Evolutionary conservation across 2,329 filamentous ascomycete species (phyloP).

Genomic region (Emydomyces testavorans): DNA sequence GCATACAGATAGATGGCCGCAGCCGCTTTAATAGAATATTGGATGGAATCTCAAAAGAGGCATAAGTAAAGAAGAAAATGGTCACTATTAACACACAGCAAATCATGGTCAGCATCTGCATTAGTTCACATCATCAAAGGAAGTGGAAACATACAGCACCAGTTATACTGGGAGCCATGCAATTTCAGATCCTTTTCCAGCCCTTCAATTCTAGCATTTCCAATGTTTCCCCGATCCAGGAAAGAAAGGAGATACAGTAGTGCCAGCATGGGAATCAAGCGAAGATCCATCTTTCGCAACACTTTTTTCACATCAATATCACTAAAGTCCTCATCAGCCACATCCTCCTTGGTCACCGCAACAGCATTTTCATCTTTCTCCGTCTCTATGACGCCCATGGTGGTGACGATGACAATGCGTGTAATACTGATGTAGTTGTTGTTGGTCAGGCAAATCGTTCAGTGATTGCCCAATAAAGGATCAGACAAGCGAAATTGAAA

Average conservation of each 20-base stretch:
- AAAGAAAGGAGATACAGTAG: slow-evolving; percentile 31
- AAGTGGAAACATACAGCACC: slow-evolving; percentile 17
- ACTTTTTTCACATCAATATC: slow-evolving; percentile 33
- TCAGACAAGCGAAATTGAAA: too few relatives aligned
- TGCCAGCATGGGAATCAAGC: slow-evolving; percentile 31
- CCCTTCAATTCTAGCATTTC: slow-evolving; percentile 23
- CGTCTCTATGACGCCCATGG: too few relatives aligned
- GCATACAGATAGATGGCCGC: slow-evolving; percentile 21
- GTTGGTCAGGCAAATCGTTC: neutral
- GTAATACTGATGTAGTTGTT: neutral
- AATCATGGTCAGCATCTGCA: slow-evolving; percentile 2
- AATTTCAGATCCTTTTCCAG: slow-evolving; percentile 18
- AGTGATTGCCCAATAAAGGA: too few relatives aligned
- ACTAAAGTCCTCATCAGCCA: slow-evolving; percentile 20
- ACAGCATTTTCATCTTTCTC: slow-evolving; percentile 1
- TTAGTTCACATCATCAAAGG: neutral
- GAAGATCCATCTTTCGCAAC: slow-evolving; percentile 33
- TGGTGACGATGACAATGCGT: neutral
- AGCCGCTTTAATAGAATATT: slow-evolving; percentile 25
- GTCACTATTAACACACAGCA: slow-evolving; percentile 15
- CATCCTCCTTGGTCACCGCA: slow-evolving; percentile 1
- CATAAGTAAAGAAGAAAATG: slow-evolving; percentile 22
- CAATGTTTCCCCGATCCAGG: slow-evolving; percentile 23
- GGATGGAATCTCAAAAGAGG: slow-evolving; percentile 19
- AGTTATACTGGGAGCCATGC: slow-evolving; percentile 21